phyloP scores from a whole-genome alignment of 257 asterid species.

The Fraxinus quadrangulata region DNA sequence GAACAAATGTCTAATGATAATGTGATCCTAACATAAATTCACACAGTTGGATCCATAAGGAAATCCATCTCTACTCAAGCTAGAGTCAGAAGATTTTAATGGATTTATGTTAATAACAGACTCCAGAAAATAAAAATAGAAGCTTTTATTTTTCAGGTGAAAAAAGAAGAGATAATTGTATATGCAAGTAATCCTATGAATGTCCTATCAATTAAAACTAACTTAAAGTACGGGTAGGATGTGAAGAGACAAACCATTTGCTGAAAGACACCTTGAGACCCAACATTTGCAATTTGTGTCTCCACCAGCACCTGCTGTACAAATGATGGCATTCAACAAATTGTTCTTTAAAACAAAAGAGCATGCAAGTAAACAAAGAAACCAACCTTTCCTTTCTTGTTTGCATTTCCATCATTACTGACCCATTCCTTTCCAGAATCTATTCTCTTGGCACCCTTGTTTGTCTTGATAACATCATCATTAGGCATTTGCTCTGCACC shows the following conservation, averaged over 20 bases:
- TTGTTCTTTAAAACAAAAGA: conserved; percentile 14
- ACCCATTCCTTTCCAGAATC: conserved; percentile 63
- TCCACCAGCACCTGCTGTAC: conserved; percentile 62
- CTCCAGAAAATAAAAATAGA: neutral
- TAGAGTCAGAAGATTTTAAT: neutral
- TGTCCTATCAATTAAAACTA: neutral
- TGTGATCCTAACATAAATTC: neutral
- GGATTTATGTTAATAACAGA: neutral
- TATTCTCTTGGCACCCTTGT: conserved; percentile 58
- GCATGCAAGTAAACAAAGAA: conserved; percentile 14
- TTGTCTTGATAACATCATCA: conserved; percentile 31
- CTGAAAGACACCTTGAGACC: conserved; percentile 55
- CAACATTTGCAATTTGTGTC: conserved; percentile 50
- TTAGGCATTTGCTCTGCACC: conserved; percentile 42
- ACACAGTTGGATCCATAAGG: neutral
- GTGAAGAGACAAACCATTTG: conserved; percentile 57
- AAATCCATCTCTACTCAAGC: neutral
- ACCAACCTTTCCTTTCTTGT: conserved; percentile 84
- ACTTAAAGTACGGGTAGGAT: conserved; percentile 26
- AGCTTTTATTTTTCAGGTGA: neutral
- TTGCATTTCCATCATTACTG: conserved; percentile 37
- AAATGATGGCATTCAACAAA: conserved; percentile 16
- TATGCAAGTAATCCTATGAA: neutral
- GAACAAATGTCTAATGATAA: neutral
- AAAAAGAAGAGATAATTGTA: neutral